phyloP scores from a whole-genome alignment of 1,284 basidiomycete genomes.

The Papiliotrema fonsecae region DNA sequence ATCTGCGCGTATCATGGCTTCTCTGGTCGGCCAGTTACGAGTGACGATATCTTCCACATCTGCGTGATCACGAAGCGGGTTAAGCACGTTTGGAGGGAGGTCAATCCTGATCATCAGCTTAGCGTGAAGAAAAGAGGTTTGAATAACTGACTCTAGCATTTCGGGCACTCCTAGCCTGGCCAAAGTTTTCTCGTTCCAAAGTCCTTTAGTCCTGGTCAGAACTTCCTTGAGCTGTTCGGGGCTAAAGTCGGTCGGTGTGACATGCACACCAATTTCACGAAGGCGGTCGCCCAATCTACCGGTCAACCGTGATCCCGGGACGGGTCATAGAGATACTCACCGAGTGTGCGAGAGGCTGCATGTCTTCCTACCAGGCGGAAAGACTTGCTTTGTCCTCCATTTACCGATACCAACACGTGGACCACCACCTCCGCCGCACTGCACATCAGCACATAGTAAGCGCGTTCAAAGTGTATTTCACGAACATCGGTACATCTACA shows the following conservation, averaged over 20 bases:
- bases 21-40: constrained; percentile 43
- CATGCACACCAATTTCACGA: constrained; percentile 44
- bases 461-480: background rate
- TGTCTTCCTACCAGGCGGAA: constrained; percentile 48
- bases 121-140: background rate
- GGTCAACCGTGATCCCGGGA: background rate
- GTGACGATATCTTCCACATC: constrained; percentile 44
- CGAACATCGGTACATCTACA: constrained; percentile 27
- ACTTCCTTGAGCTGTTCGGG: constrained; percentile 45
- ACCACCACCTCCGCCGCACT: constrained; percentile 48
- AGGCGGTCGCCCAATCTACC: constrained; percentile 40
- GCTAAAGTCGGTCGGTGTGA: constrained; percentile 42
- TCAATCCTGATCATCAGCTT: constrained; percentile 33
- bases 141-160: constrained; percentile 41
- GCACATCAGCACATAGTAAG: constrained; percentile 12
- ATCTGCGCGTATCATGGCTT: constrained; percentile 41
- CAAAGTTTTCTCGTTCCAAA: constrained; percentile 47
- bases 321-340: constrained; percentile 11
- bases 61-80: constrained; percentile 35
- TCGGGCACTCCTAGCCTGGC: constrained; percentile 46
- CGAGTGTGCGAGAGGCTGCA: constrained; percentile 47
- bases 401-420: constrained; percentile 49
- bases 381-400: constrained; percentile 51
- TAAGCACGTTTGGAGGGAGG: constrained; percentile 28
- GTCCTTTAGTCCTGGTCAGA: constrained; percentile 36